Conservation (phyloP, 2,329 filamentous ascomycete species). For the Gliomastix tumulicola region DNA sequence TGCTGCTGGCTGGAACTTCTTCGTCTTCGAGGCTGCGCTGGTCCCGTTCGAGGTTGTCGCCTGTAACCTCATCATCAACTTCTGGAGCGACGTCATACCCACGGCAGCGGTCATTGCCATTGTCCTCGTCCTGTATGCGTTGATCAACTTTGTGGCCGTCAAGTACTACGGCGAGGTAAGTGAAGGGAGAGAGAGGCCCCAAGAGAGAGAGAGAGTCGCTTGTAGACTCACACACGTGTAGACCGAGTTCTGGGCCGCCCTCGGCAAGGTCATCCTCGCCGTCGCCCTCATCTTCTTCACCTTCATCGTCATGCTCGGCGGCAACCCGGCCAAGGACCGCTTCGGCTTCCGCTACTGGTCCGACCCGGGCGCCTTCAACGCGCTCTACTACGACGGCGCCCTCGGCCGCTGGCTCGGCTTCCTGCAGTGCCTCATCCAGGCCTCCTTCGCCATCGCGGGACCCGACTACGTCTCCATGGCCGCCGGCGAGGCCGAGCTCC, state of each 20-base stretch:
- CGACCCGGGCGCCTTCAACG: conserved; percentile 62
- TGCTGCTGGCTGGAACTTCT: conserved; percentile 68
- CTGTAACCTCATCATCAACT: conserved; percentile 56
- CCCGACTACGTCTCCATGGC: conserved; percentile 64
- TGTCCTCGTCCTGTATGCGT: conserved; percentile 31
- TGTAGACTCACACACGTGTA: too few species aligned
- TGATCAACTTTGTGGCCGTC: conserved; percentile 67
- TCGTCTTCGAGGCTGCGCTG: conserved; percentile 60
- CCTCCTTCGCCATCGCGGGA: conserved; percentile 60
- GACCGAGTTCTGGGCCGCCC: conserved; percentile 67
- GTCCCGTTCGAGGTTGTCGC: conserved; percentile 64
- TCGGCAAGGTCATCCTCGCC: conserved; percentile 67
- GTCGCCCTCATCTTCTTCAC: conserved; percentile 68
- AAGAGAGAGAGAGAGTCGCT: too few species aligned
- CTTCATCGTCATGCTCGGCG: conserved; percentile 77
- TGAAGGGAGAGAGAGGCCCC: too few species aligned
- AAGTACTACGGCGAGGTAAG: conserved; percentile 73
- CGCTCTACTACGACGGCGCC: conserved; percentile 54
- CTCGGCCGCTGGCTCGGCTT: conserved; percentile 74
- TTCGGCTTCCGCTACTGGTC: conserved; percentile 67
- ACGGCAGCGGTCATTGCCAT: conserved; percentile 56
- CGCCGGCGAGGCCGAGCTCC: conserved; percentile 66
- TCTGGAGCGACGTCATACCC: conserved; percentile 55
- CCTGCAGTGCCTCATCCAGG: conserved; percentile 65
- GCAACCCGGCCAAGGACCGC: conserved; percentile 64